Base-by-base conservation (phyloP, 345 rosid species). In the Salix exigua region DNA sequence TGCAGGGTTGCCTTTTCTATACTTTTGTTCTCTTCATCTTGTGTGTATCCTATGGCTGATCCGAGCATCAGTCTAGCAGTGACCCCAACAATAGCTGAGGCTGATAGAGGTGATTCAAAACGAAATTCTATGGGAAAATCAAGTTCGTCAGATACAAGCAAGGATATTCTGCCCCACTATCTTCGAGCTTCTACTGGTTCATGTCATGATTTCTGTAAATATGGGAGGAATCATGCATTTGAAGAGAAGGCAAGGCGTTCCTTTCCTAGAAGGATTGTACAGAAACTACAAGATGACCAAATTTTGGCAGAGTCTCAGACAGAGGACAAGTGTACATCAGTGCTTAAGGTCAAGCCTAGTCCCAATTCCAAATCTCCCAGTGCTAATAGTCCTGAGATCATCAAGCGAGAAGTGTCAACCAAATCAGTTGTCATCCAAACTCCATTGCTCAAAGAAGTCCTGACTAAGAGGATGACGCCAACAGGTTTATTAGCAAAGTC, bases 171-270 rank as follows among this genome's bases (percentile, higher is more conserved):
- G 73, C 93, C 96, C 60, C 85, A 75, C 74, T 90, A 94, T 71
- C 92, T 92, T 68, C 88, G 88, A 79, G 90, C 93, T 82, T 84
- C 94, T 12, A 85, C 90, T 48, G 92, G 88, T 73, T 94, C 98
- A 30, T 90, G 98, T 84, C 98, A 92, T 75, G 98, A 94, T 83
- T 81, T 74, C 50, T 94, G 98, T 81, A 94, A 94, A 79, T 92
- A 82, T 70, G 97, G 97, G 72, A 84, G 72, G 75, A 85, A 78
- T 67, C 86, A 89, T 70, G 90, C 70, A 71, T 72, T 67, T 33
- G 88, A 90, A 82, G 81, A 82, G 73, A 84, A 88, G 68, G 79
- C 87, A 69, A 83, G 87, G 50, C 74, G 14, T 61, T 80, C 88
- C 23, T 73, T 80, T 62, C 76, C 17, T 19, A 89, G 78, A 79